Evolutionary conservation across 2,329 filamentous ascomycete genomes (phyloP).

Genomic region (Thielaviopsis punctulata): DNA sequence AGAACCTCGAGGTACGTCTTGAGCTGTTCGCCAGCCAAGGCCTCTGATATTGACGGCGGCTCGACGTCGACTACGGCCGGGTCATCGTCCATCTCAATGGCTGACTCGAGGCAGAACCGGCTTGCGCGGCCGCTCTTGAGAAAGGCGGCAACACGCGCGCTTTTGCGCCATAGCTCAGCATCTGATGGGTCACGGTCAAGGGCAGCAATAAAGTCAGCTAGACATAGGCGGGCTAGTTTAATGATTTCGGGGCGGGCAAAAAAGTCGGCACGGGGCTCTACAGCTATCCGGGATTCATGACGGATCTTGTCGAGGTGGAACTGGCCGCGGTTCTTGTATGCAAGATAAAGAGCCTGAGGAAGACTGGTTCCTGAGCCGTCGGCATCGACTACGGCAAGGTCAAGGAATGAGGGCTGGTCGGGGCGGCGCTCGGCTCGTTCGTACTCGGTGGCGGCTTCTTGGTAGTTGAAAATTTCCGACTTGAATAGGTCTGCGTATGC

Average conservation of each 20-base stretch:
- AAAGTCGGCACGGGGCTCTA: constrained; percentile 17
- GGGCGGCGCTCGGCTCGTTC: constrained; percentile 47
- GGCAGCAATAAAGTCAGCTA: constrained; percentile 40
- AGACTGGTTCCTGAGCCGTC: constrained; percentile 42
- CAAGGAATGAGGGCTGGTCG: constrained; percentile 25
- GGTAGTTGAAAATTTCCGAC: constrained; percentile 87
- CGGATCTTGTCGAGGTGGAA: constrained; percentile 66
- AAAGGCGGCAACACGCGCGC: constrained; percentile 40
- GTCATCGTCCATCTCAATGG: constrained; percentile 50
- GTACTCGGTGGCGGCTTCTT: constrained; percentile 73
- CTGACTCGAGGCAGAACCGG: constrained; percentile 47
- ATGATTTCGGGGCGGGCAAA: constrained; percentile 23
- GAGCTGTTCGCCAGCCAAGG: constrained; percentile 44
- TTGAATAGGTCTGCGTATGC: constrained; percentile 76
- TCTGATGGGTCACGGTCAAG: constrained; percentile 50
- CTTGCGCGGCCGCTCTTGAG: constrained; percentile 39
- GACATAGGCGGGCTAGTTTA: constrained; percentile 26
- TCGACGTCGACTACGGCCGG: constrained; percentile 44
- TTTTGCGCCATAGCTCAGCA: constrained; percentile 46
- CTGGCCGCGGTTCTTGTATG: constrained; percentile 90
- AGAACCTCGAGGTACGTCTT: constrained; percentile 37
- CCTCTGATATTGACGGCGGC: constrained; percentile 45
- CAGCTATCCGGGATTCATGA: constrained; percentile 25
- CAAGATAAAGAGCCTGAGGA: constrained; percentile 77
- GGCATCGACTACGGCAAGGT: constrained; percentile 17